Conservation (phyloP, 129 eudicot genomes). For the Chrysanthemum makinoi region DNA sequence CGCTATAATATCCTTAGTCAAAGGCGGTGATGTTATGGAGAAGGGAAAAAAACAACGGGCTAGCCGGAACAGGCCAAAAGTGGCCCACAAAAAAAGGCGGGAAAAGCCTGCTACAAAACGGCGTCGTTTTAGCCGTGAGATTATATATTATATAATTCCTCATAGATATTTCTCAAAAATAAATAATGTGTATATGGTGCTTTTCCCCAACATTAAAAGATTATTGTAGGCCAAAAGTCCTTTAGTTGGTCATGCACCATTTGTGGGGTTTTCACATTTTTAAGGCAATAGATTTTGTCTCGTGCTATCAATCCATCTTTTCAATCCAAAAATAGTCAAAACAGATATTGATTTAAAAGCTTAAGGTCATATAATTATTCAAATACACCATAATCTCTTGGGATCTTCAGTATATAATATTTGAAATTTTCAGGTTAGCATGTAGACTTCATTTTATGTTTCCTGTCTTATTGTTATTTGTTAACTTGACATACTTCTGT, state of each 20-base stretch:
- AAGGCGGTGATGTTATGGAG: too few relatives aligned
- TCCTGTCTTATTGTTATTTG: not conserved
- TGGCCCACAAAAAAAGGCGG: too few relatives aligned
- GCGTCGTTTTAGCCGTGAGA: too few relatives aligned
- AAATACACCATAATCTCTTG: not conserved
- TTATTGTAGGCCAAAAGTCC: slow-evolving; percentile 18
- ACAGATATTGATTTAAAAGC: slow-evolving; percentile 5
- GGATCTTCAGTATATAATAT: not conserved
- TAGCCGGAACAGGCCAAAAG: too few relatives aligned
- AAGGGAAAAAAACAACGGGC: too few relatives aligned
- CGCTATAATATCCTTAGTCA: too few relatives aligned
- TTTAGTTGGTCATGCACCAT: slow-evolving; percentile 26
- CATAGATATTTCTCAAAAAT: not conserved
- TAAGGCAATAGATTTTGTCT: slow-evolving; percentile 29
- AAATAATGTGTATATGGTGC: not conserved
- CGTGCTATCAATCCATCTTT: slow-evolving; percentile 11
- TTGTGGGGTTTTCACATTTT: slow-evolving; percentile 37
- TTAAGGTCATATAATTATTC: not conserved
- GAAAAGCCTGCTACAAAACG: too few relatives aligned
- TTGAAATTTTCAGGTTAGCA: slow-evolving; percentile 12
- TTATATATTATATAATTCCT: too few relatives aligned
- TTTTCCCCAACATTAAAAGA: slow-evolving; percentile 8
- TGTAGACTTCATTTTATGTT: not conserved
- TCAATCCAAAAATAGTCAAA: slow-evolving; percentile 26
- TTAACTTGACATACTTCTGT: not conserved